Base-by-base conservation (phyloP, 2,329 filamentous ascomycete species). In the Ascochyta koolunga region DNA sequence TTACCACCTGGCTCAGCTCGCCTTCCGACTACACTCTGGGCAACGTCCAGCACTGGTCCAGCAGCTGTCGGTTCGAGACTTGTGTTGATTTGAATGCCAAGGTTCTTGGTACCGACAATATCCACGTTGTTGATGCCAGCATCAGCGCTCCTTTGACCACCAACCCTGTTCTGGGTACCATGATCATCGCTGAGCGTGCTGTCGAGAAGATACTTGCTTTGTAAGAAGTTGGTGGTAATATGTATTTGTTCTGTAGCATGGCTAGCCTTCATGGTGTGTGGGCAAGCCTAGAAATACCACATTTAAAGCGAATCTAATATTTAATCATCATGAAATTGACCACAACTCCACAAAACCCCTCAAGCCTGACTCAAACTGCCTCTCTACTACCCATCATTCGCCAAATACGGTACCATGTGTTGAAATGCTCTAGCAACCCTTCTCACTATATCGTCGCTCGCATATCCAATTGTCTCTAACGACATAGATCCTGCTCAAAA, bases 81-180 rank as follows among this genome's bases (percentile, higher is more conserved):
- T 83, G 81, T 54, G 81, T 83, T 0, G 81, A 84, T 60, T 53
- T 58, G 0, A 69, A 81, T 54, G 75, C 80, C 1, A 71, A 70
- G 51, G 81, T 83, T 0, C 68, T 77, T 6, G 81, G 81, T 0
- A 82, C 78, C 58, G 54, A 73, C 1, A 84, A 84, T 61, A 65
- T 84, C 21, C 78, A 81, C 52, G 80, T 84, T 1, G 74, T 83
- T 3, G 81, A 84, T 63, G 78, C 77, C 0, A 80, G 78, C 31
- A 81, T 83, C 33, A 57, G 82, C 7, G 66, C 76, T 25, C 81
- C 81, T 0, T 64, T 84, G 60, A 83, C 80, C 0, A 80, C 81
- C 1, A 84, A 84, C 60, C 82, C 82, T 1, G 80, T 82, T 58
- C 80, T 83, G 65, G 81, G 80, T 0, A 75, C 82, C 22, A 83